These are phyloP conservation scores for Prinsepia uniflora DNA, from an alignment of 306 rosid genomes.

Conservation along the genomic window DNA sequence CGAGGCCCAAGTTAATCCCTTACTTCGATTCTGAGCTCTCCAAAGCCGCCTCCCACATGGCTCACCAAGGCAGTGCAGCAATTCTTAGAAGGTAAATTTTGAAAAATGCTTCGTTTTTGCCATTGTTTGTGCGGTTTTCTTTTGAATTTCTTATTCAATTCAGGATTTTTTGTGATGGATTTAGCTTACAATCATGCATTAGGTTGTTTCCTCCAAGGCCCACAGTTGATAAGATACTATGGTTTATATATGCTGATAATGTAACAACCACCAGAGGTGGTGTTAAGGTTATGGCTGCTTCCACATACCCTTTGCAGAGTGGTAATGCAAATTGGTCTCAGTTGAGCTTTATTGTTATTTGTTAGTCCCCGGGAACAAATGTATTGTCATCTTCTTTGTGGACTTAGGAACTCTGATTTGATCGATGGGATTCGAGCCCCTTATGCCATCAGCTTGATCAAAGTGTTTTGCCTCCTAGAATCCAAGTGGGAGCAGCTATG, in stretches of 20 bases:
- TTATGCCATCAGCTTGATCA: constrained; percentile 51
- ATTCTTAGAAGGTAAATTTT: constrained; percentile 43
- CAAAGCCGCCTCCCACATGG: constrained; percentile 44
- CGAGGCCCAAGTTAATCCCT: constrained; percentile 65
- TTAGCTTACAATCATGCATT: constrained; percentile 1
- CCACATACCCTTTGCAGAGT: constrained; percentile 52
- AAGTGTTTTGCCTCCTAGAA: constrained; percentile 35
- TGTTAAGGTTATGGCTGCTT: constrained; percentile 65
- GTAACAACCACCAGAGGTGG: constrained; percentile 52
- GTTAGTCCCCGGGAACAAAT: constrained; percentile 61
- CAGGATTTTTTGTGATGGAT: background rate
- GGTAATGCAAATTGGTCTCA: constrained; percentile 38
- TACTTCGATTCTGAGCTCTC: constrained; percentile 57
- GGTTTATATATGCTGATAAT: constrained; percentile 51
- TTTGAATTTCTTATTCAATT: background rate
- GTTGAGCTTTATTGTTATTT: constrained; percentile 29
- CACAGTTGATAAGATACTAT: constrained; percentile 39
- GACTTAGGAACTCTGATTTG: constrained; percentile 37
- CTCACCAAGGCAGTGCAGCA: constrained; percentile 40
- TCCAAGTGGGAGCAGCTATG: constrained; percentile 61
- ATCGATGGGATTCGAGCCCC: constrained; percentile 50
- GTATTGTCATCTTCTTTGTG: constrained; percentile 69
- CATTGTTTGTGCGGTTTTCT: constrained; percentile 1
- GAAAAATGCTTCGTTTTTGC: background rate
- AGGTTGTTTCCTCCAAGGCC: constrained; percentile 59